Base-by-base conservation (phyloP, 2,329 filamentous ascomycete species). In the Fusarium verrucosum region DNA sequence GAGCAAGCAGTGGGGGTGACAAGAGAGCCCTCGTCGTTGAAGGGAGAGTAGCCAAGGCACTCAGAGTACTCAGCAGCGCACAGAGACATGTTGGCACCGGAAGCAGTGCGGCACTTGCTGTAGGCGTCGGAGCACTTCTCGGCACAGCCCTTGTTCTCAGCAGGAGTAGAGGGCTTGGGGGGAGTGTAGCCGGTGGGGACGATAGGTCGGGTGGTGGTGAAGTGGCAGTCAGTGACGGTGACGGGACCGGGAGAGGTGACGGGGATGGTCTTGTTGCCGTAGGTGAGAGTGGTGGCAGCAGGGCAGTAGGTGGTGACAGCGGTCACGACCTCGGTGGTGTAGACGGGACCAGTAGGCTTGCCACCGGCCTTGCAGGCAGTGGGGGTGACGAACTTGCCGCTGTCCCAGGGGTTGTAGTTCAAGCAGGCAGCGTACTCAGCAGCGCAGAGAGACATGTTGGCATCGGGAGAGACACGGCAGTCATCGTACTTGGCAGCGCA, bases 301-400 rank as follows among this genome's bases (percentile, higher is more conserved):
- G 73, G 66, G 51, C 50, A 52, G 43, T 47, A 80, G 74, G 80
- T 79, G 76, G 79, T 82, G 73, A 79, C 30, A 25, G 47, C 44
- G 26, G 59, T 62, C 26, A 62, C 41, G 5, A 62, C 51, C 59
- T 62, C 59, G 3, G 59, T 62, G 59, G 59, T 62, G 58, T 51
- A 62, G 44, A 28, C 40, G n/a, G 58, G 43, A 11, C 23, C 22
- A 13, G 44, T 38, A 22, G 58, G 44, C 58, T 62, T 78, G 71
- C 86, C 78, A 70, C 87, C 79, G 50, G 85, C 83, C 79, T 83
- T 83, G 58, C 70, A 72, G 26, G 70, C 55, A 1, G 55, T 69
- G 23, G 69, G 68, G 9, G 37, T 33, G 14, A 58, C 58, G 17
- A 54, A 20, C 61, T 36, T 23, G 49, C 58, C 44, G 51, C 57